These are phyloP conservation scores for Blastobotrys peoriensis DNA, from an alignment of 805 yeast species.

Conservation along the genomic window DNA sequence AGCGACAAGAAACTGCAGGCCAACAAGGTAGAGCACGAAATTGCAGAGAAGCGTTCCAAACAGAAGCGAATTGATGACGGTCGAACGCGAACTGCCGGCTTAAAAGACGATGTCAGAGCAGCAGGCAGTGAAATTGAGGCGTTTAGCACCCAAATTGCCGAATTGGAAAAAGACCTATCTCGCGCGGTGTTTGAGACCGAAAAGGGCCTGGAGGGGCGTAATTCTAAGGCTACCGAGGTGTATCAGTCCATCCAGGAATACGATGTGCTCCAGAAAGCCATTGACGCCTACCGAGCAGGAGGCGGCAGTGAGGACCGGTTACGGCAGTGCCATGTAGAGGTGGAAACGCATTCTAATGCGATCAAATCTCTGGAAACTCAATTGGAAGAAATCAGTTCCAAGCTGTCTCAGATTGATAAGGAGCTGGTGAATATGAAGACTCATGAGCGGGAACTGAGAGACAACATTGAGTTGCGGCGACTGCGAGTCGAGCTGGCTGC, in stretches of 20 bases:
- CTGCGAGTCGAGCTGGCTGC: slow-evolving; percentile 36
- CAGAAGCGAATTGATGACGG: slow-evolving; percentile 24
- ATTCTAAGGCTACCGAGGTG: background rate
- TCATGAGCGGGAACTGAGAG: slow-evolving; percentile 56
- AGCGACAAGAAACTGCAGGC: slow-evolving; percentile 50
- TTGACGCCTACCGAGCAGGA: slow-evolving; percentile 12
- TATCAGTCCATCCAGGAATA: slow-evolving; percentile 8
- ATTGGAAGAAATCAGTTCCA: slow-evolving; percentile 18
- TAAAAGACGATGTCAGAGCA: slow-evolving; percentile 3
- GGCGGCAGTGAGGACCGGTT: slow-evolving; percentile 9
- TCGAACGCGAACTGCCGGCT: slow-evolving; percentile 15
- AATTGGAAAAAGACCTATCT: background rate
- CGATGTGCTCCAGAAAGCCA: slow-evolving; percentile 3
- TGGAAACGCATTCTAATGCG: slow-evolving; percentile 20
- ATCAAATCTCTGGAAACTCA: slow-evolving; percentile 18
- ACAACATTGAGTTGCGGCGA: slow-evolving; percentile 55
- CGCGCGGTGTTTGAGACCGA: slow-evolving; percentile 5
- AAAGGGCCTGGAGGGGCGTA: slow-evolving; percentile 4
- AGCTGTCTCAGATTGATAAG: slow-evolving; percentile 32
- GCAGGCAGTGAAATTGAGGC: slow-evolving; percentile 10
- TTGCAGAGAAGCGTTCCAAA: slow-evolving; percentile 36
- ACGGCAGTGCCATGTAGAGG: slow-evolving; percentile 23
- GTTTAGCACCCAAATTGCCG: background rate
- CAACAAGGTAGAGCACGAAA: slow-evolving; percentile 46
- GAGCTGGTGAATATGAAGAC: slow-evolving; percentile 51